Evolutionary conservation across 306 rosid species (phyloP), one percentile per base, ranked within the genome.

Genomic region (Potentilla sterilis): DNA sequence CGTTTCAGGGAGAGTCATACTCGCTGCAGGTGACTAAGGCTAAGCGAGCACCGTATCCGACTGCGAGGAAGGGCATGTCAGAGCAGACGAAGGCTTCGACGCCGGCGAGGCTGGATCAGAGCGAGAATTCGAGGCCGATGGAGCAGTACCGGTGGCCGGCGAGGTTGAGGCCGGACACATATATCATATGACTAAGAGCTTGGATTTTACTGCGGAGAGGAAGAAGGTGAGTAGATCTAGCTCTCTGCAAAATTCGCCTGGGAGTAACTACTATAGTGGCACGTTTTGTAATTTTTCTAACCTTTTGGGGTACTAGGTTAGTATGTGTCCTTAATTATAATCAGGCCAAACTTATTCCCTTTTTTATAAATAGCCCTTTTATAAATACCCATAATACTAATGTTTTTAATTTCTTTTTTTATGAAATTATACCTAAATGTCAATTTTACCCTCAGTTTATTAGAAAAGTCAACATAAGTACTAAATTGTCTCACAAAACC

Each of bases 1-100:
- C 99, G 76, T 96, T 96, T 76, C 99, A 96, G 74, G 98, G 97
- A 0, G 98, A 89, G 83, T 92, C 99, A 66, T 96, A 86, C 79
- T 83, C 99, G 74, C 80, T 89, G 66, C 96, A 89, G 83, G 93
- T 89, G 21, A 89, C 96, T 64, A 92, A 89, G 71, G 73, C 79
- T 35, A 92, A 87, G 75, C 93, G 92, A 2, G 75, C 91, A 7
- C 88, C 89, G 61, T 35, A 89, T 7, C 86, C 89, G 49, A 81
- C 74, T 61, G 71, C 78, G 46, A 85, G 99, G 82, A 96, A 85
- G 59, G 85, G 81, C 63, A 90, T 93, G 14, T 88, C 93, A 64
- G 99, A 95, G 85, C 84, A 87, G 86, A 90, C 91, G 82, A 95
- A 85, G 81, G 79, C 73, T 75, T 76, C 87, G 11, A 80, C 79